Evolutionary conservation across 148 eudicot genomes (phyloP), one percentile per base, ranked within the genome.

Genomic region (Cornus controversa): DNA sequence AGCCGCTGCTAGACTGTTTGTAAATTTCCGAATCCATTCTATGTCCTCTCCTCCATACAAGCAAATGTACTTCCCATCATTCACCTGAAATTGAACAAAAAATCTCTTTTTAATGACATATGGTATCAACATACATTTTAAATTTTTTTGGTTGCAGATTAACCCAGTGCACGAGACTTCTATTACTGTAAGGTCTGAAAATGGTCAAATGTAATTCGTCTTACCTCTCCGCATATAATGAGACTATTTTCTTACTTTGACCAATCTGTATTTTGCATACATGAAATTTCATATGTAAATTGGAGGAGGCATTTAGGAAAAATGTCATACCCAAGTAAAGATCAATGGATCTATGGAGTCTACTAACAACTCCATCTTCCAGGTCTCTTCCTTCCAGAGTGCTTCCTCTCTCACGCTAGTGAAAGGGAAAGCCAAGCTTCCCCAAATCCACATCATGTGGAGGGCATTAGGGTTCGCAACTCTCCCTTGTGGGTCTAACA

Each of bases 381-480:
- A 93, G 2, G 83, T 69, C 67, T 82, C 92, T 31, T 31, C 34
- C 75, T 66, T 81, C 91, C 91, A 87, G 66, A 92, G 90, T 9
- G 80, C 80, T 70, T 82, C 85, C 76, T 90, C 96, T 78, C 82
- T 86, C 23, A 75, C 75, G 69, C 79, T 85, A 29, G 93, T 87
- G 82, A 93, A 93, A 3, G 95, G 96, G 81, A 87, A 93, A 31
- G 96, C 98, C 67, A 73, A 22, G 36, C 87, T 83, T 5, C 92
- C 98, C 96, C 98, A 93, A 77, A 93, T 93, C 97, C 93, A 93
- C 90, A 89, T 78, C 97, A 91, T 89, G 75, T 90, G 83, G 47
- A 87, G 76, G 18, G 96, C 98, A 76, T 93, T 86, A 10, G 76
- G 83, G 74, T 90, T 90, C 24, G 84, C 83, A 2, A 87, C 90